A percentile compares a stretch with the other conserved stretches of the same genome.
Evolutionary conservation across 192 early-diverging fungal species (phyloP).

Genomic region (Endogone sp.): DNA sequence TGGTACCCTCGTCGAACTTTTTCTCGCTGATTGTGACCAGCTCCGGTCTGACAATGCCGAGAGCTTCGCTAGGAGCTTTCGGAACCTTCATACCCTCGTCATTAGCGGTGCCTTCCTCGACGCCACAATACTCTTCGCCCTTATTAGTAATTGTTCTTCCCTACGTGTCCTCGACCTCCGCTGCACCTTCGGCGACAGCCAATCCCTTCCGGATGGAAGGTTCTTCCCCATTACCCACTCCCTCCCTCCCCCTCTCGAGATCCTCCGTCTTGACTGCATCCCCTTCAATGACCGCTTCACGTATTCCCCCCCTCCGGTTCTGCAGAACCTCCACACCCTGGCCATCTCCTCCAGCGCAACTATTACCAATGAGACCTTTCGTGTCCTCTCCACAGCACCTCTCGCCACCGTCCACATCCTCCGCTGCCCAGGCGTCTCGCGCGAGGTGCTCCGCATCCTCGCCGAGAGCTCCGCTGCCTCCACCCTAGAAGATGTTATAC

Average conservation of each 20-base stretch:
- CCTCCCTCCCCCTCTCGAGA: not conserved
- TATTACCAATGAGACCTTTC: not conserved
- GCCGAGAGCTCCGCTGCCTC: not conserved
- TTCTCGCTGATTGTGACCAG: not conserved
- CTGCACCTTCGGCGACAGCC: too few relatives aligned
- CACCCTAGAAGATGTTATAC: not conserved
- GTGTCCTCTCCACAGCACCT: not conserved
- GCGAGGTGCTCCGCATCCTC: not conserved
- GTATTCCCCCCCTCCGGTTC: not conserved
- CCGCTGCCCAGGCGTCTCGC: not conserved
- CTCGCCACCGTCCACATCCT: not conserved
- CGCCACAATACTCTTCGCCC: not conserved
- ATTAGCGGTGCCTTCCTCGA: not conserved
- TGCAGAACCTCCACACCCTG: not conserved
- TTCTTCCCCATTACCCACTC: not conserved
- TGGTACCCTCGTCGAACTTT: not conserved
- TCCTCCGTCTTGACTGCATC: not conserved
- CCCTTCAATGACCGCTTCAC: not conserved
- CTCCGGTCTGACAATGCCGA: not conserved
- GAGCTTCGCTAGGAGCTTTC: not conserved
- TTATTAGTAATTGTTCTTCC: not conserved
- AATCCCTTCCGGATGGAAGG: not conserved
- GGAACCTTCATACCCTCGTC: not conserved
- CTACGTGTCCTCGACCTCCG: not conserved
- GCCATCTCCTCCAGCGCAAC: not conserved